Conservation (phyloP, 192 early-diverging fungal genomes). For the Mortierella antarctica region DNA sequence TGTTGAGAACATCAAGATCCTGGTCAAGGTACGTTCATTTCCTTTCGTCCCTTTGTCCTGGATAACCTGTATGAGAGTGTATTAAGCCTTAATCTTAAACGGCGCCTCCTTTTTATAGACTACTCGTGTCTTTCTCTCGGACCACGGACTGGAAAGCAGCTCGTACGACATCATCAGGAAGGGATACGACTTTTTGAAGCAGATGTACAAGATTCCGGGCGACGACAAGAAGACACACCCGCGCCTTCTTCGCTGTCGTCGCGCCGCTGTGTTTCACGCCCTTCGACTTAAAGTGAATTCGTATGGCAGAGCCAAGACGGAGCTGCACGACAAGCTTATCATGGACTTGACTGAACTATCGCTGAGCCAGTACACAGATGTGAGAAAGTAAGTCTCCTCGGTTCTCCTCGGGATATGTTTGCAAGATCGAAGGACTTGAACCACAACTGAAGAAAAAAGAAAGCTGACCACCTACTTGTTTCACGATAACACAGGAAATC, state of each 20-base stretch:
- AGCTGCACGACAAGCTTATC: conserved; percentile 64
- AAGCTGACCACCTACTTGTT: background rate
- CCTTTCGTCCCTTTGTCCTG: background rate
- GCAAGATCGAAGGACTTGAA: too few species aligned
- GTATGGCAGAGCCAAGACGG: conserved; percentile 55
- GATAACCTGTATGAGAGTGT: background rate
- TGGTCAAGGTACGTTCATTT: conserved; percentile 64
- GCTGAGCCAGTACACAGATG: conserved; percentile 64
- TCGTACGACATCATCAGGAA: conserved; percentile 59
- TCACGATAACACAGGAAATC: conserved; percentile 41
- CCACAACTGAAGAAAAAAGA: too few species aligned
- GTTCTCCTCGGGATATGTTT: background rate
- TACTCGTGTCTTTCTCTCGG: conserved; percentile 57
- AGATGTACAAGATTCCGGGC: conserved; percentile 53
- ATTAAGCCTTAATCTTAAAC: background rate
- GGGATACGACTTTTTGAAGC: conserved; percentile 67
- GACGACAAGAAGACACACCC: conserved; percentile 63
- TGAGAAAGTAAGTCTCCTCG: conserved; percentile 60
- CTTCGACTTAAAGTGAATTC: conserved; percentile 68
- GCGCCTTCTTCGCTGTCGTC: conserved; percentile 56
- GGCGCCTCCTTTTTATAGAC: conserved; percentile 28
- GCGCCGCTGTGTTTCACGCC: conserved; percentile 64
- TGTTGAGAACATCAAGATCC: conserved; percentile 76
- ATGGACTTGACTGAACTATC: conserved; percentile 68
- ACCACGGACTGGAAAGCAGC: conserved; percentile 65